Evolutionary conservation across 805 yeast genomes (phyloP).

Genomic region (Metschnikowia rubicola): DNA sequence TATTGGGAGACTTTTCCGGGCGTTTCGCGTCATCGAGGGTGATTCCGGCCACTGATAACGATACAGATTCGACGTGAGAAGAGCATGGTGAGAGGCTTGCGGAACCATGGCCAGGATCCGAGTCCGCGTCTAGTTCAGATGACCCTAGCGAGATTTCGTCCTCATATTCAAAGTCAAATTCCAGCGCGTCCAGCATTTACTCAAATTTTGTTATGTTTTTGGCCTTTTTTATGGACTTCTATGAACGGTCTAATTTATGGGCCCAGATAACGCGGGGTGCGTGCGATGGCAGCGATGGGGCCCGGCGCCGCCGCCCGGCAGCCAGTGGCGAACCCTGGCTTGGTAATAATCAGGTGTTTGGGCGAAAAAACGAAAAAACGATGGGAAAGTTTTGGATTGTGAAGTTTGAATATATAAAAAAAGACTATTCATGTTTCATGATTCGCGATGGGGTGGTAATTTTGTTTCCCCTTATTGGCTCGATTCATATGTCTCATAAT

Average conservation of each 20-base stretch:
- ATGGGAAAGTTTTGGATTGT: too few species aligned
- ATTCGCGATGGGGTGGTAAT: too few species aligned
- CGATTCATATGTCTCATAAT: too few species aligned
- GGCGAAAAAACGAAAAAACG: too few species aligned
- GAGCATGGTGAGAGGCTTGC: neutral
- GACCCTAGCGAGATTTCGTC: constrained; percentile 15
- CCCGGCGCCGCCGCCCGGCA: too few species aligned
- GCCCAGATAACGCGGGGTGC: too few species aligned
- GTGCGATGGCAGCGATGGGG: too few species aligned
- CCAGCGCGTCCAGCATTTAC: constrained; percentile 14
- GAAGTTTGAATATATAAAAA: too few species aligned
- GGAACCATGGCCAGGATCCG: neutral
- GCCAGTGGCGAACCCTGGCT: too few species aligned
- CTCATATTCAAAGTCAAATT: constrained; percentile 21
- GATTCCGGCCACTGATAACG: neutral
- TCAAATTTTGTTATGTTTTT: neutral
- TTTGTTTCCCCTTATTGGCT: too few species aligned
- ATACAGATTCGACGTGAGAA: neutral
- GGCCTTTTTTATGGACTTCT: neutral
- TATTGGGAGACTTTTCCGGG: constrained; percentile 10
- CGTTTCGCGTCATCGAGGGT: neutral
- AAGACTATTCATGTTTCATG: too few species aligned
- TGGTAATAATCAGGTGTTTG: too few species aligned
- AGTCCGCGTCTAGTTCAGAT: neutral
- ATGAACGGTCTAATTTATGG: neutral